phyloP scores from a whole-genome alignment of 305 asterid genomes.

The Rubia peregrina region DNA sequence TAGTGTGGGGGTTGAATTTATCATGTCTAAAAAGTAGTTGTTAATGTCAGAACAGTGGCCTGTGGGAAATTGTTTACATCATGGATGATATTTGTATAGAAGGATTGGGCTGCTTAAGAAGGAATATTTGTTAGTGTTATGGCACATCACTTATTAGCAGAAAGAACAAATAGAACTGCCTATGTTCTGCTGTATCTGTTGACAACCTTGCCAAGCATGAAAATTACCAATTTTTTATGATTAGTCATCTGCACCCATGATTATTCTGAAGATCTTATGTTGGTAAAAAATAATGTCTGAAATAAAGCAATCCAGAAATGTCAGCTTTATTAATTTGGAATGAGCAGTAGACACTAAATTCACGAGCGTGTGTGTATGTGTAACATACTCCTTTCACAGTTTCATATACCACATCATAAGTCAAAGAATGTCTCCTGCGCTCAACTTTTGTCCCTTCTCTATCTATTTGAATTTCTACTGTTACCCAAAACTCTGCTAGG shows the following conservation, averaged over 20 bases:
- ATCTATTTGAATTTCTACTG: not conserved
- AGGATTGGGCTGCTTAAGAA: not conserved
- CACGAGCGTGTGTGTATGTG: not conserved
- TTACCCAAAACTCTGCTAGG: not conserved
- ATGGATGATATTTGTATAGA: not conserved
- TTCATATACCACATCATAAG: not conserved
- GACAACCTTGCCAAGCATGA: not conserved
- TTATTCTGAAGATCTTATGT: not conserved
- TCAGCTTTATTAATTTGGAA: slow-evolving; percentile 4
- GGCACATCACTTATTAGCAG: not conserved
- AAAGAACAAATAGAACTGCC: not conserved
- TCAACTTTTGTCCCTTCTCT: not conserved
- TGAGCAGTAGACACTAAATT: not conserved
- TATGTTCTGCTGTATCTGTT: not conserved
- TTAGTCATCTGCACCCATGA: too few relatives aligned
- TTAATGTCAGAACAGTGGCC: not conserved
- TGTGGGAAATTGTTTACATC: not conserved
- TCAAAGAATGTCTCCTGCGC: not conserved
- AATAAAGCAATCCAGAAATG: not conserved
- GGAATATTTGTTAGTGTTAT: not conserved
- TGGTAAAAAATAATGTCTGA: not conserved
- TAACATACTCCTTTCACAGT: not conserved
- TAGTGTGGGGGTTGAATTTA: not conserved
- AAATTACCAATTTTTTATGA: not conserved
- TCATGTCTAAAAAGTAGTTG: not conserved